A percentile compares a stretch with the other conserved stretches of the same genome.
phyloP scores from a whole-genome alignment of 192 early-diverging fungal genomes.

The Backusella luteola region DNA sequence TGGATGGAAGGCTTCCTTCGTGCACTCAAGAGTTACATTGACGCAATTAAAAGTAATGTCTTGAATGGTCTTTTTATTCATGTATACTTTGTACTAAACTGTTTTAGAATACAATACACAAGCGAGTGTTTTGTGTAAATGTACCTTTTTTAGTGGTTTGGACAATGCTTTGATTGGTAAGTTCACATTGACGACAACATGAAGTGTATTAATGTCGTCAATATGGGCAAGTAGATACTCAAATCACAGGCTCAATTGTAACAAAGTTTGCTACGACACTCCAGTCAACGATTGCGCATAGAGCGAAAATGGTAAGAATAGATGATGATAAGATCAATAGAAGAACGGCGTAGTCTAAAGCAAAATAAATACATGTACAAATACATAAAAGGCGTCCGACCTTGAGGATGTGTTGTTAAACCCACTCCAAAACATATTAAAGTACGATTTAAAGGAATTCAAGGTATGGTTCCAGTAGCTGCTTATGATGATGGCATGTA shows the following conservation, averaged over 20 bases:
- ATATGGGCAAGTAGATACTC: not conserved
- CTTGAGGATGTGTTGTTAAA: conserved; percentile 57
- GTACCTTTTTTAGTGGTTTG: conserved; percentile 2
- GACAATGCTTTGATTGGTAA: conserved; percentile 37
- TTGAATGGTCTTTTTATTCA: not conserved
- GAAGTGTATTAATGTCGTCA: too few species aligned
- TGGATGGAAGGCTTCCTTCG: conserved; percentile 49
- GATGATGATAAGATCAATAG: too few species aligned
- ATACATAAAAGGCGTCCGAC: conserved; percentile 43
- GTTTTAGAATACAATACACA: conserved; percentile 32
- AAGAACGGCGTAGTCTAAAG: not conserved
- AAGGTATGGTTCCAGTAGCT: conserved; percentile 40
- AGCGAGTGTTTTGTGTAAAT: conserved; percentile 31
- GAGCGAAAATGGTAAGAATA: conserved; percentile 41
- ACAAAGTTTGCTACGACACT: conserved; percentile 43
- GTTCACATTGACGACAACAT: not conserved
- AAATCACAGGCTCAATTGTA: conserved; percentile 44
- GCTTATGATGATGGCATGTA: not conserved
- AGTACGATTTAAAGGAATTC: conserved; percentile 63
- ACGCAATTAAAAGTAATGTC: conserved; percentile 36
- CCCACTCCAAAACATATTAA: conserved; percentile 56
- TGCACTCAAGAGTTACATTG: conserved; percentile 33
- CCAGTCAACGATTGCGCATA: conserved; percentile 47
- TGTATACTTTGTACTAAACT: not conserved
- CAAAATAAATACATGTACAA: not conserved